A percentile compares a stretch with the other conserved stretches of the same genome.
Conservation (phyloP, 305 asterid genomes). For the Striga hermonthica region DNA sequence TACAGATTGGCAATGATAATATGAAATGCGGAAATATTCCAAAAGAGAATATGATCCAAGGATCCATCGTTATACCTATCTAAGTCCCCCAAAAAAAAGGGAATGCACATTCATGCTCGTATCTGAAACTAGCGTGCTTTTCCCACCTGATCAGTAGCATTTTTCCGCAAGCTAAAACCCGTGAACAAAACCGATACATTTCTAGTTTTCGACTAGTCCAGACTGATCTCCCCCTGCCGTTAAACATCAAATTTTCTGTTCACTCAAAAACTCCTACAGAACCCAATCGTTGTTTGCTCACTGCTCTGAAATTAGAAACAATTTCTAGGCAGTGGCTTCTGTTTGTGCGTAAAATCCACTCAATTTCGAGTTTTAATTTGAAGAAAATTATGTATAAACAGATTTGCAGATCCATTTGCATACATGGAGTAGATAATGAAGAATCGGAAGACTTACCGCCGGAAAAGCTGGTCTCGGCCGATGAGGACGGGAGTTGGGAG, state of each 20-base stretch:
- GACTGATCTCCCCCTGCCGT: background rate
- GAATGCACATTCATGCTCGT: no score
- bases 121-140: background rate
- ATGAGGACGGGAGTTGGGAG: background rate
- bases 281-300: background rate
- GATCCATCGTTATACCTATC: background rate
- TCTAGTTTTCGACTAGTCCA: background rate
- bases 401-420: no score
- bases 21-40: background rate
- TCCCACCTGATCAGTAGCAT: no score
- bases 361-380: background rate
- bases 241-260: background rate
- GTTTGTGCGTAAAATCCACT: background rate
- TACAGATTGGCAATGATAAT: background rate
- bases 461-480: constrained; percentile 3
- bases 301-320: background rate
- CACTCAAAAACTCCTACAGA: background rate
- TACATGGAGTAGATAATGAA: no score
- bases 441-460: background rate
- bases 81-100: background rate
- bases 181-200: background rate
- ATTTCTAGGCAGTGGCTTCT: background rate
- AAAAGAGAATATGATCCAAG: background rate
- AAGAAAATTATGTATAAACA: no score
- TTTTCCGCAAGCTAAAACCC: no score